phyloP scores from a whole-genome alignment of 306 rosid genomes.

The Lathyrus oleraceus region DNA sequence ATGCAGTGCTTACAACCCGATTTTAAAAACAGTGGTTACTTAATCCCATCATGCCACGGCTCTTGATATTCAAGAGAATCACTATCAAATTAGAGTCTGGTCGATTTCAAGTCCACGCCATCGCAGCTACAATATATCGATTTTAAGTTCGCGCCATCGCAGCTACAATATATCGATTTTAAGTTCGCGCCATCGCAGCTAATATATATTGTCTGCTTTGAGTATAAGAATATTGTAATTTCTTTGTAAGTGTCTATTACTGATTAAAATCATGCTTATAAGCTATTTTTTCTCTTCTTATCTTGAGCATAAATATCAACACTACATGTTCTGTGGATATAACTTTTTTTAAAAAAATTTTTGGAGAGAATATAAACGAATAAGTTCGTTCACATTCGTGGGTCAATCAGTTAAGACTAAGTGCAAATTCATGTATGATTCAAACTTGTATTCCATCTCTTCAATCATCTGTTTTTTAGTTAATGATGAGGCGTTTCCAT shows the following conservation, averaged over 20 bases:
- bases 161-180: no score
- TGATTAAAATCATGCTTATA: background rate
- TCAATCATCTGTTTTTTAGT: constrained; percentile 1
- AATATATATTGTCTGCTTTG: no score
- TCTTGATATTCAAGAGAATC: background rate
- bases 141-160: no score
- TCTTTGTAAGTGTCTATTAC: no score
- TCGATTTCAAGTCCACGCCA: background rate
- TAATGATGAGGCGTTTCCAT: background rate
- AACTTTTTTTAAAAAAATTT: background rate
- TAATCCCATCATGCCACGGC: background rate
- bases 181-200: no score
- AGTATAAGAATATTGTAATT: no score
- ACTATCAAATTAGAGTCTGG: background rate
- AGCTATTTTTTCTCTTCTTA: background rate
- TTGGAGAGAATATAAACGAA: background rate
- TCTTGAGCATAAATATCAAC: background rate
- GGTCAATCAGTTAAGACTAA: background rate
- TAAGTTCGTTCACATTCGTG: background rate
- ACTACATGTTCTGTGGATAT: background rate
- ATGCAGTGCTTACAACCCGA: background rate
- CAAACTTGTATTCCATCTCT: background rate
- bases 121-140: no score
- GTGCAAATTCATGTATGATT: background rate
- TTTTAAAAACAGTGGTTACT: background rate